Base-by-base conservation (phyloP, 176 grass and related monocot genomes). In the Avena sativa region DNA sequence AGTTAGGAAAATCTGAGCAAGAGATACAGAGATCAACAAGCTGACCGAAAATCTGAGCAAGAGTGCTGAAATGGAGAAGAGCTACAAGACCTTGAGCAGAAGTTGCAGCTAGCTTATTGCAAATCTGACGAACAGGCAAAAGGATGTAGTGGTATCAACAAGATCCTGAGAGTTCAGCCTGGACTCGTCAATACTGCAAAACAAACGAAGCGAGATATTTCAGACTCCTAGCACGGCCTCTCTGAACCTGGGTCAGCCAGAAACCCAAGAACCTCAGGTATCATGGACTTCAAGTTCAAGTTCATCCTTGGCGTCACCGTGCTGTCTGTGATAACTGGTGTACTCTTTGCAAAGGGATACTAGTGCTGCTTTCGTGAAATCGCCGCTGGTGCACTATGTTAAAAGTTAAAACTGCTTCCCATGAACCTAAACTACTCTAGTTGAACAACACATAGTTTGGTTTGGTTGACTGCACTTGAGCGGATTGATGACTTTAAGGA, bases 241-340 rank as follows among this genome's bases (percentile, higher is more conserved):
- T 20, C 34, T 81, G 79, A 87, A 66, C 58, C 47, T 77, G 40
- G 51, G 51, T 53, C 67, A 80, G 13, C 79, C 87, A 81, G 71
- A 76, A 86, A 20, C 63, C 16, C 52, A 55, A 57, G 93, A 95
- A 63, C 91, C 91, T 93, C 93, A 43, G 89, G 93, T 34, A 89
- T 93, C 69, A 95, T 98, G 96, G 96, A 93, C 73, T 95, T 98
- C 84, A 93, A 93, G 69, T 95, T 98, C 84, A 93, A 93, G 69
- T 98, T 40, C 38, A 40, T 40, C 38, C 38, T 6, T 40, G 38
- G 38, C 38, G 38, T 40, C 38, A 40, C 38, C 38, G 5, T 40
- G 38, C 4, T 40, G n/a, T 98, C 96, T 9, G 55, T 98, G 52
- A 84, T 98, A 79, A 30, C 91, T 2, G 93, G 96, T 25, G 81